phyloP scores from a whole-genome alignment of 306 rosid species.

The Vigna mungo region DNA sequence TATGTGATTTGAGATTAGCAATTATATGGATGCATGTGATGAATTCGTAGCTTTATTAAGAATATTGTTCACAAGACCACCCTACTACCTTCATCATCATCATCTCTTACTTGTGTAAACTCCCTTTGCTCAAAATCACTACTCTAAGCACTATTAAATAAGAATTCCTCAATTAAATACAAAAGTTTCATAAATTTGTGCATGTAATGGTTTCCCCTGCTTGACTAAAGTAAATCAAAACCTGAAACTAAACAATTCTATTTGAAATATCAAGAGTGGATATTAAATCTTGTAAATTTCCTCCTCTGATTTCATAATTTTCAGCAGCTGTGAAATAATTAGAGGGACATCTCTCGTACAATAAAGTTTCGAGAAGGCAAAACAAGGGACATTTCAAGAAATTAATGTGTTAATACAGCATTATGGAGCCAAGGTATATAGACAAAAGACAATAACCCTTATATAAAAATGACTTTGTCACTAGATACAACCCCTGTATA shows the following conservation, averaged over 20 bases:
- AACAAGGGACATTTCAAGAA: not conserved
- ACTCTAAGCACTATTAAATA: not conserved
- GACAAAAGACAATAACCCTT: not conserved
- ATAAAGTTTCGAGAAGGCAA: not conserved
- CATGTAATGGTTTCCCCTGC: not conserved
- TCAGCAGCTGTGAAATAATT: not conserved
- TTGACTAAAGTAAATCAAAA: conserved; percentile 21
- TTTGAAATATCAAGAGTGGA: not conserved
- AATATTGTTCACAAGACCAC: conserved; percentile 5
- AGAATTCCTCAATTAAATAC: not conserved
- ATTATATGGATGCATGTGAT: conserved; percentile 1
- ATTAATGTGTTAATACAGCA: not conserved
- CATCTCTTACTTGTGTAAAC: not conserved
- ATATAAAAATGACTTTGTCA: too few species aligned
- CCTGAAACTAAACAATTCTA: not conserved
- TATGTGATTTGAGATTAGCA: conserved; percentile 38
- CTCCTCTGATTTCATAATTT: not conserved
- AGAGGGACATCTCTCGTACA: not conserved
- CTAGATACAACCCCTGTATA: too few species aligned
- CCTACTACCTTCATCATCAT: conserved; percentile 18
- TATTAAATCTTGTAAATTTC: not conserved
- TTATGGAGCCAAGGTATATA: not conserved
- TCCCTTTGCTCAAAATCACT: not conserved
- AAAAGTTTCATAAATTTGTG: conserved; percentile 7
- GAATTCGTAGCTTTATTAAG: conserved; percentile 11